Conservation (phyloP, 805 yeast species). For the Tetrapisispora phaffii region DNA sequence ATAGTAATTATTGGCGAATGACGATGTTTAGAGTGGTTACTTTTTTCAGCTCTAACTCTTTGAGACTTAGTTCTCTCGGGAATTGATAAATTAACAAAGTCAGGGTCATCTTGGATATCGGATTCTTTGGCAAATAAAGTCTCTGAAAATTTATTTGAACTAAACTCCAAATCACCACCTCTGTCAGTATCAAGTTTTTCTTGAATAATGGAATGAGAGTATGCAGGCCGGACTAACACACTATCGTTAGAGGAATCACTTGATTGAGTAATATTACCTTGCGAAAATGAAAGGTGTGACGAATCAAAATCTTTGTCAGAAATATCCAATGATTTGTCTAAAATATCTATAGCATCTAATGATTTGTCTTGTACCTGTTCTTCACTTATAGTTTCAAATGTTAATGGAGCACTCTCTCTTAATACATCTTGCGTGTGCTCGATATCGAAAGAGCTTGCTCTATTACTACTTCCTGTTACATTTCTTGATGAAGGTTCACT, state of each 20-base stretch:
- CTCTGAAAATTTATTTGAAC: neutral
- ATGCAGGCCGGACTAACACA: neutral
- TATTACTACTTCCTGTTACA: neutral
- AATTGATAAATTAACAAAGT: slow-evolving; percentile 1
- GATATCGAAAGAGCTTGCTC: neutral
- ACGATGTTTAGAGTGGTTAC: slow-evolving; percentile 31
- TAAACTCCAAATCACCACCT: too few relatives aligned
- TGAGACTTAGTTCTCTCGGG: slow-evolving; percentile 4
- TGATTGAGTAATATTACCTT: slow-evolving; percentile 1
- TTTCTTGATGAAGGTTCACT: slow-evolving; percentile 3
- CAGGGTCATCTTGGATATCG: neutral
- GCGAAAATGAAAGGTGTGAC: slow-evolving; percentile 1
- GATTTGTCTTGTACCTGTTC: neutral
- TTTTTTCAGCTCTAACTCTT: slow-evolving; percentile 7
- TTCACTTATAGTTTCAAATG: neutral
- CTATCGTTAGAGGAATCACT: slow-evolving; percentile 3
- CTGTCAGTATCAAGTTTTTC: neutral
- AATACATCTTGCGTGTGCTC: too few relatives aligned
- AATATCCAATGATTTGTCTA: neutral
- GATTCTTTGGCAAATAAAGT: neutral
- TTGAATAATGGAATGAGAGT: slow-evolving; percentile 1
- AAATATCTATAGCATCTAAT: neutral
- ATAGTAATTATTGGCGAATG: slow-evolving; percentile 20
- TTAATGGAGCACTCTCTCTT: neutral
- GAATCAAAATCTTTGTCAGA: neutral